These are phyloP conservation scores for Beauveria sp. DNA, from an alignment of 2,329 filamentous ascomycete species.

Conservation along the genomic window DNA sequence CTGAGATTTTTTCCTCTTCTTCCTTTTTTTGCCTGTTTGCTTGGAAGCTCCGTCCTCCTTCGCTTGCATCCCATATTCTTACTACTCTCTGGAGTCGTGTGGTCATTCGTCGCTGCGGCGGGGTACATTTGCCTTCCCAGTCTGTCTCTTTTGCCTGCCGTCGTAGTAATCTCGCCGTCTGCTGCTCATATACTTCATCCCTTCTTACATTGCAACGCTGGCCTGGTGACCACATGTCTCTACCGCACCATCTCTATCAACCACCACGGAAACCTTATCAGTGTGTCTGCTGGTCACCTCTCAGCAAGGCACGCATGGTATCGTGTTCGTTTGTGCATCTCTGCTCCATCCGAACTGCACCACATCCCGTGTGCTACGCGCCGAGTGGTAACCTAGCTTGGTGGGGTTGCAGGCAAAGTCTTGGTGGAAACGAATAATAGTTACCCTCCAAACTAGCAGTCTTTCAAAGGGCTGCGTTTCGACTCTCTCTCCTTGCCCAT, in stretches of 20 bases:
- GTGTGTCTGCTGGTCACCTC: slow-evolving; percentile 1
- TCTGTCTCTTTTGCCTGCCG: not conserved
- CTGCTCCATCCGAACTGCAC: not conserved
- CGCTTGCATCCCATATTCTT: not conserved
- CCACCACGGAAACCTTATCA: not conserved
- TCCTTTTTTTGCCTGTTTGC: not conserved
- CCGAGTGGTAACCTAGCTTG: not conserved
- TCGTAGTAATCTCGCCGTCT: not conserved
- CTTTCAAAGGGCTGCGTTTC: not conserved
- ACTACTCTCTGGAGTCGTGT: not conserved
- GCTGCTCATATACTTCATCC: not conserved
- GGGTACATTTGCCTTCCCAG: not conserved
- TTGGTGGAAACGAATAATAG: not conserved
- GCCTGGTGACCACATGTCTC: slow-evolving; percentile 5
- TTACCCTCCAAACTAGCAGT: not conserved
- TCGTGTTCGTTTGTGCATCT: not conserved
- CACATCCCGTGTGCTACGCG: slow-evolving; percentile 1
- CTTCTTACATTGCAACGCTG: not conserved
- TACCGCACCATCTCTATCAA: not conserved
- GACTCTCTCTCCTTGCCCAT: not conserved
- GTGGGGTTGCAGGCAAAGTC: not conserved
- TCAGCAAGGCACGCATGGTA: not conserved
- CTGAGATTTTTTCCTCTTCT: not conserved
- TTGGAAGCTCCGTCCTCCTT: not conserved
- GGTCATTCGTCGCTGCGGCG: not conserved